Evolutionary conservation across 441 rosid species (phyloP).

Genomic region (Corymbia citriodora): DNA sequence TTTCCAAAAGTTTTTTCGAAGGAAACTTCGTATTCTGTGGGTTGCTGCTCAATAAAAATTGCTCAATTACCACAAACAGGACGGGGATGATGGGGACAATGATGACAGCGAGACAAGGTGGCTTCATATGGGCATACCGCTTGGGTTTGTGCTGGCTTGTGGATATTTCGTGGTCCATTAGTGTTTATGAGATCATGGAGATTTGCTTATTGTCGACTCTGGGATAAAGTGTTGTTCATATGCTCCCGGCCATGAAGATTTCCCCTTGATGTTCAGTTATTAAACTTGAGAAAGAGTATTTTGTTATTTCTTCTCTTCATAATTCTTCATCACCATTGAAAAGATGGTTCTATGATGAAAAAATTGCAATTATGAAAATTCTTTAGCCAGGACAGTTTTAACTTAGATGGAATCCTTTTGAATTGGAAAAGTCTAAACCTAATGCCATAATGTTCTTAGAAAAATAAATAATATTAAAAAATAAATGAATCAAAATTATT

Average conservation of each 20-base stretch:
- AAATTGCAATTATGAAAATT: not conserved
- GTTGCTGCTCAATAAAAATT: not conserved
- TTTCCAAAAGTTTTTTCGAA: accelerated
- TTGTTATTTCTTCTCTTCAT: not conserved
- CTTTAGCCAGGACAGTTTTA: not conserved
- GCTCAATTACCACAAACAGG: accelerated
- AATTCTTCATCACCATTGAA: accelerated
- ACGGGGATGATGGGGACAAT: accelerated
- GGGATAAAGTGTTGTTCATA: not conserved
- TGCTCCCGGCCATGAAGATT: accelerated
- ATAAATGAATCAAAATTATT: no score
- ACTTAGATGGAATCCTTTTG: not conserved
- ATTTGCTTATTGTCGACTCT: no score
- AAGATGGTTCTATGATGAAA: not conserved
- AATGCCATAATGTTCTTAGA: not conserved
- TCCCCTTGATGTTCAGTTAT: not conserved
- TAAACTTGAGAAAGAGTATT: no score
- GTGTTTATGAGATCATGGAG: not conserved
- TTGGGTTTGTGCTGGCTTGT: accelerated
- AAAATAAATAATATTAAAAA: no score
- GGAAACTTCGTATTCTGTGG: no score
- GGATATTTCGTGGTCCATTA: not conserved
- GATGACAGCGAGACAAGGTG: not conserved
- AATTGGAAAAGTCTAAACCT: not conserved
- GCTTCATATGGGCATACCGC: not conserved